These are phyloP conservation scores for Leccinum fallax DNA, from an alignment of 1,284 basidiomycete species.

Conservation along the genomic window DNA sequence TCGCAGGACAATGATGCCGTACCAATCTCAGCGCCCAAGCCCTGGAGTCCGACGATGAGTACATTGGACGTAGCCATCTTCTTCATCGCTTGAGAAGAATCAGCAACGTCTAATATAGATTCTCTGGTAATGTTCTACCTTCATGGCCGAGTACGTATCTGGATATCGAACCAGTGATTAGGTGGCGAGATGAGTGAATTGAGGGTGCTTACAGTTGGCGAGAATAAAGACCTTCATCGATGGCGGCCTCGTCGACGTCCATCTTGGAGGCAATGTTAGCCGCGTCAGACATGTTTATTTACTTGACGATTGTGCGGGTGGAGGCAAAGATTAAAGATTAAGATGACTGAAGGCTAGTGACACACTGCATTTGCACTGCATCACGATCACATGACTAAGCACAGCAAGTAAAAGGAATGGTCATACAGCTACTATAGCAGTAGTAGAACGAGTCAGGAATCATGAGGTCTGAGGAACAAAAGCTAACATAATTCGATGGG, in stretches of 20 bases:
- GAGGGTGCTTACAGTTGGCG: constrained; percentile 82
- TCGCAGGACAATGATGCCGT: constrained; percentile 28
- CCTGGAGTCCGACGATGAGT: constrained; percentile 91
- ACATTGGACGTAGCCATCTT: constrained; percentile 98
- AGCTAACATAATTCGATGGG: not conserved
- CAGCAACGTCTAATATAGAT: constrained; percentile 5
- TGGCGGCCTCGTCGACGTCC: constrained; percentile 83
- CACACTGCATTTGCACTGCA: not conserved
- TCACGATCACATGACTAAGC: constrained; percentile 33
- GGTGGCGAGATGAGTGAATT: constrained; percentile 13
- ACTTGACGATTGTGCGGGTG: constrained; percentile 3
- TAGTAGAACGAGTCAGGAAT: not conserved
- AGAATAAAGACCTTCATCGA: constrained; percentile 93
- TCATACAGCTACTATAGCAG: too few species aligned
- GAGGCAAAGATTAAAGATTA: constrained; percentile 6
- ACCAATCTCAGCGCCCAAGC: constrained; percentile 97
- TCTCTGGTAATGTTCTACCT: constrained; percentile 50
- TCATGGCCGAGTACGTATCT: constrained; percentile 97
- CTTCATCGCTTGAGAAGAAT: constrained; percentile 83
- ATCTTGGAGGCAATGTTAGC: constrained; percentile 59
- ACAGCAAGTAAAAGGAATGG: not conserved
- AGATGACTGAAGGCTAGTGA: not conserved
- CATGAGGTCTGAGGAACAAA: not conserved
- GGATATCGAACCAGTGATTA: constrained; percentile 26
- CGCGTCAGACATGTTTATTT: constrained; percentile 50